Evolutionary conservation across 306 rosid species (phyloP).

Genomic region (Canavalia gladiata): DNA sequence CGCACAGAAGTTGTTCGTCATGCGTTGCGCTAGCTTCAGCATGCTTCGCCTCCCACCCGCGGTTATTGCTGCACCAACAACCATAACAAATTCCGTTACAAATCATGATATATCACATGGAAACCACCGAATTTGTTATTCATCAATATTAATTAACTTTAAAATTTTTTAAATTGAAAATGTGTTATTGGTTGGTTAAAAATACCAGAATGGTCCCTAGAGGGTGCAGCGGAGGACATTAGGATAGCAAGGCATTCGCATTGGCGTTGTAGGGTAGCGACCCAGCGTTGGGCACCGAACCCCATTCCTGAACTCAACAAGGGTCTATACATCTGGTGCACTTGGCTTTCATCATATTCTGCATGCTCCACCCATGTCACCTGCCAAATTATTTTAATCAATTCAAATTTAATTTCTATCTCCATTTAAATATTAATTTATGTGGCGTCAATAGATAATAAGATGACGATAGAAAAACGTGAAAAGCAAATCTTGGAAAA

Average conservation of each 20-base stretch:
- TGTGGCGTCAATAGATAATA: not conserved
- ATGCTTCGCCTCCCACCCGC: constrained; percentile 85
- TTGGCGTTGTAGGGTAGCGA: constrained; percentile 91
- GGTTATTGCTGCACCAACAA: constrained; percentile 56
- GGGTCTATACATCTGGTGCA: constrained; percentile 82
- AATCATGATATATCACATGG: too few species aligned
- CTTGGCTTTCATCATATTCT: constrained; percentile 84
- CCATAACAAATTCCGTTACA: not conserved
- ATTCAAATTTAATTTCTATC: not conserved
- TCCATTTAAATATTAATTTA: not conserved
- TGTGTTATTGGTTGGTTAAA: too few species aligned
- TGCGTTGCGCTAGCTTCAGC: constrained; percentile 93
- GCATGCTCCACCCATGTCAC: constrained; percentile 99
- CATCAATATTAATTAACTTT: too few species aligned
- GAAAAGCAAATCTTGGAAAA: constrained; percentile 32
- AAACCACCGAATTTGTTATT: too few species aligned
- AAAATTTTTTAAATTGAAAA: too few species aligned
- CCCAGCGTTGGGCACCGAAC: constrained; percentile 91
- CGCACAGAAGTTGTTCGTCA: constrained; percentile 97
- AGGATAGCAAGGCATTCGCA: constrained; percentile 91
- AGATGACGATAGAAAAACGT: not conserved
- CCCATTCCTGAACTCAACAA: constrained; percentile 89
- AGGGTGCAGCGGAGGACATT: constrained; percentile 73
- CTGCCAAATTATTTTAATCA: constrained; percentile 50
- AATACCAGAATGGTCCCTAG: constrained; percentile 77